Evolutionary conservation across 768 basidiomycete species (phyloP).

Genomic region (Auricularia auricula-judae): DNA sequence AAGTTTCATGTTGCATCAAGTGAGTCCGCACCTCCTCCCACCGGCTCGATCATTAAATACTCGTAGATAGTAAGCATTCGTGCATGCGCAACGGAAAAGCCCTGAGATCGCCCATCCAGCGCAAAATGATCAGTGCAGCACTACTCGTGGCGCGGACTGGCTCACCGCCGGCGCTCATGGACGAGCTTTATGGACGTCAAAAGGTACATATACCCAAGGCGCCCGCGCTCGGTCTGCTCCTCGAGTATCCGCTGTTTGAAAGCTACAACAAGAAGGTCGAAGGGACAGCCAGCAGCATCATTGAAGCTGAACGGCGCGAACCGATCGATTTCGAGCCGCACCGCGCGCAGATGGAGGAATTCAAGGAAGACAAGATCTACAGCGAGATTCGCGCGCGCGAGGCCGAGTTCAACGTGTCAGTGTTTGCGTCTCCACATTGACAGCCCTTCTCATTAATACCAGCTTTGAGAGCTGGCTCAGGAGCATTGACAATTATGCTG

Average conservation of each 20-base stretch:
- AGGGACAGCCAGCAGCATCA: slow-evolving; percentile 12
- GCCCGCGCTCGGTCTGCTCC: slow-evolving; percentile 84
- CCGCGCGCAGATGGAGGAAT: slow-evolving; percentile 56
- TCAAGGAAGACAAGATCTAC: slow-evolving; percentile 84
- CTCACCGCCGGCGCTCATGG: slow-evolving; percentile 64
- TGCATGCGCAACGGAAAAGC: not conserved
- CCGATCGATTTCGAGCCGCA: slow-evolving; percentile 63
- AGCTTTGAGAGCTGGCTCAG: slow-evolving; percentile 84
- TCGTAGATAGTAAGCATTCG: slow-evolving; percentile 9
- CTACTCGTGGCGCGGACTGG: slow-evolving; percentile 70
- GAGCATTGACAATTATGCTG: slow-evolving; percentile 61
- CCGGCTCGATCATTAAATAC: not conserved
- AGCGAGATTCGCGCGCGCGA: slow-evolving; percentile 79
- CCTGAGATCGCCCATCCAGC: slow-evolving; percentile 32
- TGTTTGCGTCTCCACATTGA: slow-evolving; percentile 9
- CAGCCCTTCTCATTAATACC: slow-evolving; percentile 3
- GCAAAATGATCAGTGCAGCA: slow-evolving; percentile 90
- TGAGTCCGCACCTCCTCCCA: slow-evolving; percentile 23
- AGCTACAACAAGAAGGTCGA: slow-evolving; percentile 58
- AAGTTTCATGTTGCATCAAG: slow-evolving; percentile 98
- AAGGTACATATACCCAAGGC: slow-evolving; percentile 86
- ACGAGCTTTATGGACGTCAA: slow-evolving; percentile 69
- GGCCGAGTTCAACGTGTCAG: slow-evolving; percentile 65
- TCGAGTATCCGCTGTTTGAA: slow-evolving; percentile 78
- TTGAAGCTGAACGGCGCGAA: slow-evolving; percentile 1